Evolutionary conservation across 129 eudicot genomes (phyloP).

Genomic region (Apium graveolens): DNA sequence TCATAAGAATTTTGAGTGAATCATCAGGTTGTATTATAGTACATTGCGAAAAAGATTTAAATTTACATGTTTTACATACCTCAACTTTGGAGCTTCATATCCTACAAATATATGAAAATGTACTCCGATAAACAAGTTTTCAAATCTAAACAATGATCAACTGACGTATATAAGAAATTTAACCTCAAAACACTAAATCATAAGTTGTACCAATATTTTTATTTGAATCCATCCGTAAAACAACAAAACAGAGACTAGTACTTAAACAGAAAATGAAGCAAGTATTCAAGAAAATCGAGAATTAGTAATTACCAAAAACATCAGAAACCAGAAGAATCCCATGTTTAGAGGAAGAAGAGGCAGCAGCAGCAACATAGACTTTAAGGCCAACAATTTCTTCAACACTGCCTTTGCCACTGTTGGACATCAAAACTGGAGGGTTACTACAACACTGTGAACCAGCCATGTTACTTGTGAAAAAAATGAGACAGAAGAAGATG

Average conservation of each 20-base stretch:
- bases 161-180: background rate
- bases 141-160: background rate
- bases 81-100: conserved; percentile 2
- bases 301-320: background rate
- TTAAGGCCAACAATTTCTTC: background rate
- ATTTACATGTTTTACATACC: background rate
- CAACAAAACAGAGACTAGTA: background rate
- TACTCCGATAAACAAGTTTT: background rate
- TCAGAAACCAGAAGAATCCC: conserved; percentile 1
- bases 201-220: too few species aligned
- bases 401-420: background rate
- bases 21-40: background rate
- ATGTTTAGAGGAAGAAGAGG: background rate
- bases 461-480: background rate
- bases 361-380: conserved; percentile 2
- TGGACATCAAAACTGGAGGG: conserved; percentile 1
- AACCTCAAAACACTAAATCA: too few species aligned
- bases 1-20: background rate
- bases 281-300: background rate
- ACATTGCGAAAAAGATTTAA: background rate
- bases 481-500: background rate
- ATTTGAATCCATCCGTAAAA: background rate
- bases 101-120: background rate
- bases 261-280: background rate
- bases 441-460: conserved; percentile 3